phyloP scores from a whole-genome alignment of 352 stramenopile species.

The Phytophthora fragariaefolia region DNA sequence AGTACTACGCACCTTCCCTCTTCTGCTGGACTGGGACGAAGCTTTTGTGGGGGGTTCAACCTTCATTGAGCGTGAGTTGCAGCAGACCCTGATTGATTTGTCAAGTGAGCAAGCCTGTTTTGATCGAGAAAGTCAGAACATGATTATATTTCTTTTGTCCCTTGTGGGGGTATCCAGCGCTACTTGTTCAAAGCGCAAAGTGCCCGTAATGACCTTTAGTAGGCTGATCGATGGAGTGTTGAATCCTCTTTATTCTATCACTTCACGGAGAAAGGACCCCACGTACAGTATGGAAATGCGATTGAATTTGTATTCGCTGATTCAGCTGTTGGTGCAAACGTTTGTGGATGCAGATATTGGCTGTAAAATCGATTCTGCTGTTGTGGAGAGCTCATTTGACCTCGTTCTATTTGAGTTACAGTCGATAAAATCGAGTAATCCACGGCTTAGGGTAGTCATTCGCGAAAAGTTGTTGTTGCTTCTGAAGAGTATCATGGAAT shows the following conservation, averaged over 20 bases:
- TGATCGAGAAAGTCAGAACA: constrained; percentile 35
- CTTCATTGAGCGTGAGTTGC: constrained; percentile 36
- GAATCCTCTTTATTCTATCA: constrained; percentile 15
- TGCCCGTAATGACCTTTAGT: constrained; percentile 16
- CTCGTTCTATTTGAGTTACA: constrained; percentile 7
- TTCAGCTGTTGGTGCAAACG: constrained; percentile 20
- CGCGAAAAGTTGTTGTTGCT: constrained; percentile 42
- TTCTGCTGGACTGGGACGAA: constrained; percentile 42
- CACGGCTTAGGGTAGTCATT: constrained; percentile 9
- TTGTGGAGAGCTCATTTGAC: constrained; percentile 19
- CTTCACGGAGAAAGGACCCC: neutral
- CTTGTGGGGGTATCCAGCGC: constrained; percentile 21
- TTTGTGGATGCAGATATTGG: constrained; percentile 8
- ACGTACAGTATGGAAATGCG: neutral
- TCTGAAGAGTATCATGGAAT: constrained; percentile 36
- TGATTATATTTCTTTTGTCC: constrained; percentile 33
- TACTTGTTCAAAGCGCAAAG: neutral
- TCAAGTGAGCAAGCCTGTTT: constrained; percentile 27
- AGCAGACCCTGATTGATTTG: constrained; percentile 28
- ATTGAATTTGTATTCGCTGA: constrained; percentile 26
- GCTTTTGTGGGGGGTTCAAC: neutral
- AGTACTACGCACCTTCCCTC: constrained; percentile 32
- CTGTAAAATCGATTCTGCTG: neutral
- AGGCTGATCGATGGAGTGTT: constrained; percentile 21
- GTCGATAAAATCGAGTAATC: neutral